A percentile compares a stretch with the other conserved stretches of the same genome.
These are phyloP conservation scores for Bacterosira constricta DNA, from an alignment of 108 stramenopile species.

Conservation along the genomic window DNA sequence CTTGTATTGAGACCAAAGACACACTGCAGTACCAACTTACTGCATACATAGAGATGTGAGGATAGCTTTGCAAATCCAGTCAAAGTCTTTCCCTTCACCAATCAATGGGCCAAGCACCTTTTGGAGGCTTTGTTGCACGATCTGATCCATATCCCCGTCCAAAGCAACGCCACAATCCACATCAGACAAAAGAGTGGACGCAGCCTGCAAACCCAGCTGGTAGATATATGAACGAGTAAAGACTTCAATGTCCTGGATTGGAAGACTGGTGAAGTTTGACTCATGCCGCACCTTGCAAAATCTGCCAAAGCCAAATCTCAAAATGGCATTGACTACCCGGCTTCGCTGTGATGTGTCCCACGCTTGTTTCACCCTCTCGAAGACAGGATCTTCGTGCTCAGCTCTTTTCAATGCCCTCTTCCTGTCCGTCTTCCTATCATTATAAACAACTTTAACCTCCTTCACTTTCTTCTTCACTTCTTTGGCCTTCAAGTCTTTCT, in stretches of 20 bases:
- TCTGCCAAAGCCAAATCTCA: constrained; percentile 82
- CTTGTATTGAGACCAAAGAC: not conserved
- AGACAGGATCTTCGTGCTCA: constrained; percentile 75
- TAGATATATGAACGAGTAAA: constrained; percentile 73
- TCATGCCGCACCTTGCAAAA: constrained; percentile 81
- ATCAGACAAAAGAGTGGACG: constrained; percentile 51
- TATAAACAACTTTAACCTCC: constrained; percentile 52
- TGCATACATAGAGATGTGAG: constrained; percentile 57
- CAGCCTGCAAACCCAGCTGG: constrained; percentile 76
- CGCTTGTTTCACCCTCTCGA: constrained; percentile 81
- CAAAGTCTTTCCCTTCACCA: constrained; percentile 46
- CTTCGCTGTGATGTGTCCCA: constrained; percentile 84
- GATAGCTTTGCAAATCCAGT: constrained; percentile 70
- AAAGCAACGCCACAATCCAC: constrained; percentile 38
- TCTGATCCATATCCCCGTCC: constrained; percentile 27
- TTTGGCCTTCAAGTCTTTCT: constrained; percentile 21
- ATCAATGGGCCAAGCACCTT: constrained; percentile 53
- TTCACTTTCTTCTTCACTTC: constrained; percentile 41
- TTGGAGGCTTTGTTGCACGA: constrained; percentile 30
- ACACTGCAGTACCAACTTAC: constrained; percentile 1
- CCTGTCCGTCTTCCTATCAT: constrained; percentile 60
- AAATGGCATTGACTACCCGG: constrained; percentile 60
- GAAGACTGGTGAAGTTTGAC: constrained; percentile 75
- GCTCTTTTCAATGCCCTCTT: constrained; percentile 60
- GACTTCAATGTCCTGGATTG: constrained; percentile 83